Evolutionary conservation across 371 early-diverging fungal species (phyloP).

Genomic region (Syncephalastrum racemosum): DNA sequence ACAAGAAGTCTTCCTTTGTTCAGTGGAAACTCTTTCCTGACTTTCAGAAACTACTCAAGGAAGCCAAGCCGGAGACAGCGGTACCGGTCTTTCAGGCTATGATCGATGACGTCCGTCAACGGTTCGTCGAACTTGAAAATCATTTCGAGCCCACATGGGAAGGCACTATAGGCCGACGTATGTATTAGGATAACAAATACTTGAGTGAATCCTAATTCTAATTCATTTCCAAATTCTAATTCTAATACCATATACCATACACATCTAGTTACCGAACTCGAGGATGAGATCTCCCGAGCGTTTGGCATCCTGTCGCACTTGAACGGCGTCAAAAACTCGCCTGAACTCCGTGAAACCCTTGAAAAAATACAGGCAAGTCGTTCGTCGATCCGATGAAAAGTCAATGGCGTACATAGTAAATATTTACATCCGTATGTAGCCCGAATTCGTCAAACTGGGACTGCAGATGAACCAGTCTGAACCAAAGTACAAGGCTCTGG

Average conservation of each 20-base stretch:
- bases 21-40: conserved; percentile 60
- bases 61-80: conserved; percentile 47
- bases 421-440: conserved; percentile 19
- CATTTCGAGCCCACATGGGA: conserved; percentile 63
- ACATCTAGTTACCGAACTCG: conserved; percentile 52
- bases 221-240: too few species aligned
- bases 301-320: conserved; percentile 60
- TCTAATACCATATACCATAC: neutral
- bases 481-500: conserved; percentile 58
- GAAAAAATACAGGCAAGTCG: conserved; percentile 48
- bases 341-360: conserved; percentile 56
- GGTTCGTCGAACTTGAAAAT: conserved; percentile 50
- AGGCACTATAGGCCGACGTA: conserved; percentile 60
- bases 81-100: conserved; percentile 54
- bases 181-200: neutral
- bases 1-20: conserved; percentile 37
- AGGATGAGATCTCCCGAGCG: conserved; percentile 56
- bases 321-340: conserved; percentile 61
- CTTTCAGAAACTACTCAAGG: conserved; percentile 42
- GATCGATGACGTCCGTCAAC: conserved; percentile 39
- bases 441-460: conserved; percentile 52
- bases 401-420: neutral
- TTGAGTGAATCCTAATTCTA: too few species aligned
- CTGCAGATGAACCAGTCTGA: conserved; percentile 62
- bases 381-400: neutral